Conservation (phyloP, 345 rosid species). For the Populus deltoides region DNA sequence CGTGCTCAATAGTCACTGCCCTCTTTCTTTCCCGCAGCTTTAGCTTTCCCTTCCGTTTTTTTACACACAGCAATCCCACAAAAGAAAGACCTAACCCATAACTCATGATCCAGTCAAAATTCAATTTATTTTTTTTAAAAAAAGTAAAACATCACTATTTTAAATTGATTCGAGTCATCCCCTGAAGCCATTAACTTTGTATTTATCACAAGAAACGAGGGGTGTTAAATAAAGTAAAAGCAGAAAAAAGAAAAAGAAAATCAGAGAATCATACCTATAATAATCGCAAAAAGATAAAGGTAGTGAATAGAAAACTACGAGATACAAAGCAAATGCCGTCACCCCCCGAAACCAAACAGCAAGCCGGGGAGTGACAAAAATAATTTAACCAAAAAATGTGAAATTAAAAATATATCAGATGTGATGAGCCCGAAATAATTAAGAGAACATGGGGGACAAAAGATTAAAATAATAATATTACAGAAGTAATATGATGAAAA, state of each 20-base stretch:
- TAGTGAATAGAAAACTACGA: neutral
- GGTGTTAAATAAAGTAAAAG: neutral
- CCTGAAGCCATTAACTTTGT: too few relatives aligned
- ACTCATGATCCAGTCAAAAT: too few relatives aligned
- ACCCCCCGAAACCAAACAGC: neutral
- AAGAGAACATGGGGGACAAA: conserved; percentile 1
- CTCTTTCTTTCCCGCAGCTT: too few relatives aligned
- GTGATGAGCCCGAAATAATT: neutral
- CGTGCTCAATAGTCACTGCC: neutral
- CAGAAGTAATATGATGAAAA: neutral
- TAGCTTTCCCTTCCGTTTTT: neutral
- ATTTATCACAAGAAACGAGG: neutral
- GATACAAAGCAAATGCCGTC: neutral
- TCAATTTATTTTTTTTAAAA: too few relatives aligned
- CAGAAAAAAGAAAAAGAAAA: neutral
- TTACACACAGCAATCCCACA: neutral
- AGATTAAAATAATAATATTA: conserved; percentile 5
- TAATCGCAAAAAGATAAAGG: neutral
- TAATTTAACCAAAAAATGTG: neutral
- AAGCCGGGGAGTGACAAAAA: neutral
- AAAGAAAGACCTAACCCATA: neutral
- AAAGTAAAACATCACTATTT: too few relatives aligned
- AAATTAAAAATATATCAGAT: neutral
- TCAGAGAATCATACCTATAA: neutral
- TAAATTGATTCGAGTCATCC: too few relatives aligned